phyloP scores from a whole-genome alignment of 2,329 filamentous ascomycete species.

The Fusarium haematococcum region DNA sequence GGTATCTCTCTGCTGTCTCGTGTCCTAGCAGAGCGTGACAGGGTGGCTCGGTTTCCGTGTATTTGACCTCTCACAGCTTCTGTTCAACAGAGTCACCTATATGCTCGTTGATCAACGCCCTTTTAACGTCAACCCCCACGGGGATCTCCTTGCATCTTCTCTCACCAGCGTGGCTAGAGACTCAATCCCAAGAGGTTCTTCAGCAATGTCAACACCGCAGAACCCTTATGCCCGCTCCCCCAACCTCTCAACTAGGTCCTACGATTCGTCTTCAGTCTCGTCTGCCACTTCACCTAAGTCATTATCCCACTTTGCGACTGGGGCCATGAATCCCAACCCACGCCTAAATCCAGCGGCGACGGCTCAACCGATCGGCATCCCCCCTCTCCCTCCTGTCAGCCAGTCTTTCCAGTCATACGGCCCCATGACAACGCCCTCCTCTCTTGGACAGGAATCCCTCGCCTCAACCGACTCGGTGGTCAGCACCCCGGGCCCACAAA shows the following conservation, averaged over 20 bases:
- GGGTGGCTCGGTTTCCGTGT: constrained; percentile 28
- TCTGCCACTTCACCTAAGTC: constrained; percentile 71
- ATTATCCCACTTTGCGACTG: constrained; percentile 63
- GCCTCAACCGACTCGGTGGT: constrained; percentile 69
- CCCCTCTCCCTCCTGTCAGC: constrained; percentile 61
- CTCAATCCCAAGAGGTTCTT: constrained; percentile 28
- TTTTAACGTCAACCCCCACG: constrained; percentile 28
- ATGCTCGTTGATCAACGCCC: constrained; percentile 42
- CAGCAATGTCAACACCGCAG: constrained; percentile 65
- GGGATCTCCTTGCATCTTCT: constrained; percentile 34
- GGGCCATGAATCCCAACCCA: constrained; percentile 64
- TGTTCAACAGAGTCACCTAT: constrained; percentile 37
- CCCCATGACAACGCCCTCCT: constrained; percentile 61
- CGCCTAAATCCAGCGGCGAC: constrained; percentile 62
- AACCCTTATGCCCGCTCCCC: constrained; percentile 71
- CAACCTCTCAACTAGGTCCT: constrained; percentile 70
- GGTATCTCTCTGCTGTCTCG: constrained; percentile 27
- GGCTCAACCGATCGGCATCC: constrained; percentile 66
- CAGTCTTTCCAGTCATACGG: constrained; percentile 65
- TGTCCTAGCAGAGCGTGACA: constrained; percentile 25
- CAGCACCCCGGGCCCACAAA: constrained; percentile 62
- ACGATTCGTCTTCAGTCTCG: constrained; percentile 73
- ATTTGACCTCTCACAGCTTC: constrained; percentile 34
- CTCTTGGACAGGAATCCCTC: constrained; percentile 70
- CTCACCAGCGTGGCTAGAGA: constrained; percentile 25